phyloP scores from a whole-genome alignment of 1,139 yeast genomes.

The Kazachstania sp. region DNA sequence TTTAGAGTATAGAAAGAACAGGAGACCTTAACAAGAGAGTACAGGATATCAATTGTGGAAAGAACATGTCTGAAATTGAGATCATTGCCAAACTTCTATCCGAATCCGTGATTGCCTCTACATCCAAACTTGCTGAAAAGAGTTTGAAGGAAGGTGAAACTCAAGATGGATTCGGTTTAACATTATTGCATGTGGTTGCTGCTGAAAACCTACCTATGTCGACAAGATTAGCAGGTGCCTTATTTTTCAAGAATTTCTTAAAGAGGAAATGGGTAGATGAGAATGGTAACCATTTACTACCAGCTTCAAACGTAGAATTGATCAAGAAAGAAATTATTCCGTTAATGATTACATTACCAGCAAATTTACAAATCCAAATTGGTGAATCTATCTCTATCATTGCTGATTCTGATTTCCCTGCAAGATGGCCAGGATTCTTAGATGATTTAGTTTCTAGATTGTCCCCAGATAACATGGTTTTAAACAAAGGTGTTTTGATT shows the following conservation, averaged over 20 bases:
- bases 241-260: constrained; percentile 82
- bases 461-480: constrained; percentile 49
- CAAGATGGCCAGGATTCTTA: constrained; percentile 71
- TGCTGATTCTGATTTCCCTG: constrained; percentile 95
- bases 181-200: constrained; percentile 71
- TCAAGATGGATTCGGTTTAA: constrained; percentile 65
- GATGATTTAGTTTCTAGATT: constrained; percentile 67
- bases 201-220: constrained; percentile 45
- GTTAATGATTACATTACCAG: constrained; percentile 75
- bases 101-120: constrained; percentile 35
- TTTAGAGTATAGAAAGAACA: neutral
- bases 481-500: constrained; percentile 75
- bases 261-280: constrained; percentile 85
- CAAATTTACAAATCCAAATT: constrained; percentile 70
- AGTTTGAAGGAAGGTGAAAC: constrained; percentile 53
- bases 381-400: constrained; percentile 90
- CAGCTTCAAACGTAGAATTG: constrained; percentile 51
- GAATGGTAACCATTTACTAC: constrained; percentile 67
- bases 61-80: constrained; percentile 34
- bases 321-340: constrained; percentile 72
- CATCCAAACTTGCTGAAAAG: constrained; percentile 55
- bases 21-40: neutral
- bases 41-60: neutral
- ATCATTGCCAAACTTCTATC: constrained; percentile 31
- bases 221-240: constrained; percentile 77